Conservation (phyloP, 768 basidiomycete species). For the Mycena galericulata region DNA sequence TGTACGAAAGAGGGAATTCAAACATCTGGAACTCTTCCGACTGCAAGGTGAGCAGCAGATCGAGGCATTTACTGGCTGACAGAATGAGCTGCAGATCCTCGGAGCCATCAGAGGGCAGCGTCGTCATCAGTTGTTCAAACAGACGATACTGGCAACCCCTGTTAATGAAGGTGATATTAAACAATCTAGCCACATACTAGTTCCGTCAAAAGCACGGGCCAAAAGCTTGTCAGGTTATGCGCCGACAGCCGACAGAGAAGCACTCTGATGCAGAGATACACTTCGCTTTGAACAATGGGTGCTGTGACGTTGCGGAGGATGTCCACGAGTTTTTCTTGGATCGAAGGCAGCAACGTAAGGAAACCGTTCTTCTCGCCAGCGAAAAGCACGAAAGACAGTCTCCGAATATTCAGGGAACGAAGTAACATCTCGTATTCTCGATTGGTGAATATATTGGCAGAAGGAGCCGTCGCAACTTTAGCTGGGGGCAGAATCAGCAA, state of each 20-base stretch:
- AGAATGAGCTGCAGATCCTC: slow-evolving; percentile 87
- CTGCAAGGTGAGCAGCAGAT: slow-evolving; percentile 91
- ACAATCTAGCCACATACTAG: slow-evolving; percentile 59
- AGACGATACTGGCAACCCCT: slow-evolving; percentile 78
- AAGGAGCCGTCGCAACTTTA: slow-evolving; percentile 85
- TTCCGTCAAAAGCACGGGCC: slow-evolving; percentile 96
- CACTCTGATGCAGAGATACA: slow-evolving; percentile 93
- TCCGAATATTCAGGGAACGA: slow-evolving; percentile 86
- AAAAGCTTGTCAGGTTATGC: slow-evolving; percentile 94
- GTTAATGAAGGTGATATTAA: slow-evolving; percentile 4
- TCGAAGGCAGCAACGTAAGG: slow-evolving; percentile 87
- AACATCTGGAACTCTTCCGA: slow-evolving; percentile 99
- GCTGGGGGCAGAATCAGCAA: slow-evolving; percentile 51
- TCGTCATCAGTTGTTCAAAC: slow-evolving; percentile 83
- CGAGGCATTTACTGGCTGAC: slow-evolving; percentile 93
- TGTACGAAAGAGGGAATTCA: slow-evolving; percentile 27
- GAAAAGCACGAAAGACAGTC: slow-evolving; percentile 89
- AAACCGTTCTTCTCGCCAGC: slow-evolving; percentile 93
- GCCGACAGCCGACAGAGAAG: slow-evolving; percentile 90
- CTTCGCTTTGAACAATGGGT: slow-evolving; percentile 91
- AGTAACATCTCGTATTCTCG: slow-evolving; percentile 93
- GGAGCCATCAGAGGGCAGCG: slow-evolving; percentile 82
- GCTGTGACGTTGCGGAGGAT: slow-evolving; percentile 84
- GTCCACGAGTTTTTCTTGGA: slow-evolving; percentile 98
- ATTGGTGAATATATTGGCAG: slow-evolving; percentile 96